A percentile compares a stretch with the other conserved stretches of the same genome.
Evolutionary conservation across 768 basidiomycete genomes (phyloP).

Genomic region (Mycena pura): DNA sequence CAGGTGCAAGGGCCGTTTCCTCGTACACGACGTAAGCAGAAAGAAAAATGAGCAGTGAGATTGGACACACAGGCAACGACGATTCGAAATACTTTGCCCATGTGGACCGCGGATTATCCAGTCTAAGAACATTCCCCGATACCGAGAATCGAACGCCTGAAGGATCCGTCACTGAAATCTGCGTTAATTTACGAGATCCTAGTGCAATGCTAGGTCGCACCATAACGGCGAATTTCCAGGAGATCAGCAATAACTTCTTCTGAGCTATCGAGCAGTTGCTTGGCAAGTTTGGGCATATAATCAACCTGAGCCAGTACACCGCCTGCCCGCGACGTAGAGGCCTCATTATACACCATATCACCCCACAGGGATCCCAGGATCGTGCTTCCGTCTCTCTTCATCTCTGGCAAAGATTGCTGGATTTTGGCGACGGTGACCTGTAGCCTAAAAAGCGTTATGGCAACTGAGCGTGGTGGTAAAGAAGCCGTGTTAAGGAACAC

Average conservation of each 20-base stretch:
- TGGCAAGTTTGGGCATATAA: constrained; percentile 76
- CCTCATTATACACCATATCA: constrained; percentile 69
- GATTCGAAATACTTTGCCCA: constrained; percentile 76
- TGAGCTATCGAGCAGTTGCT: constrained; percentile 75
- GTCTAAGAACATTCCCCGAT: constrained; percentile 79
- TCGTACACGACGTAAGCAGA: constrained; percentile 32
- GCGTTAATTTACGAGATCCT: not conserved
- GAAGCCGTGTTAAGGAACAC: constrained; percentile 16
- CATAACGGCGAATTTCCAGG: constrained; percentile 68
- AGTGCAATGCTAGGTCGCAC: constrained; percentile 51
- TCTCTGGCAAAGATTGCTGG: constrained; percentile 86
- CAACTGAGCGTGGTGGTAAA: not conserved
- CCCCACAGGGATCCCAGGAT: constrained; percentile 78
- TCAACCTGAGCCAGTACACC: constrained; percentile 78
- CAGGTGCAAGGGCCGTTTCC: constrained; percentile 64
- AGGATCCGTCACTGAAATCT: constrained; percentile 75
- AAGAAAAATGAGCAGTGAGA: not conserved
- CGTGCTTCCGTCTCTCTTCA: constrained; percentile 87
- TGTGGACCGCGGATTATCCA: constrained; percentile 73
- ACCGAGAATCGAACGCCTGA: constrained; percentile 88
- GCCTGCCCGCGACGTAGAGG: constrained; percentile 71
- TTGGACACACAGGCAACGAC: constrained; percentile 58
- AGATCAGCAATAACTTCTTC: constrained; percentile 75
- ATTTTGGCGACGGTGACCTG: constrained; percentile 87
- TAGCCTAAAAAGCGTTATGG: constrained; percentile 59